Evolutionary conservation across 1,284 basidiomycete species (phyloP), one percentile per base, ranked within the genome.

Genomic region (Puccinia triticina): DNA sequence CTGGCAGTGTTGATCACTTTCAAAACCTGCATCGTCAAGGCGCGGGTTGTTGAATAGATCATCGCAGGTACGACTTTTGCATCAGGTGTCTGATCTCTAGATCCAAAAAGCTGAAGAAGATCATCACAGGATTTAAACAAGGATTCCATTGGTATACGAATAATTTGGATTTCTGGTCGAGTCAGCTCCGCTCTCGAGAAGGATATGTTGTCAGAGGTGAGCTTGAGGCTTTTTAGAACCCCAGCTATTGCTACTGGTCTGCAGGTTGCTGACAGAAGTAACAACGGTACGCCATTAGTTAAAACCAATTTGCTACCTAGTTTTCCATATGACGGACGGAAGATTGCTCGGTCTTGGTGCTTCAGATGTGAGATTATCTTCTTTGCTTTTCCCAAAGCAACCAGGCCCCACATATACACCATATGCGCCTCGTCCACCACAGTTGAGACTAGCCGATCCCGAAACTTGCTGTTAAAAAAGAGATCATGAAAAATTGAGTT

Each of bases 261-360:
- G 26, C 71, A 73, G 21, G 71, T 73, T 18, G 71, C 71, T 43
- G 71, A 48, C 14, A 73, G 18, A 2, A 50, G 43, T 4, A 73
- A n/a, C 12, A 73, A 4, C 5, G 71, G 46, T 32, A 34, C 29
- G 12, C 40, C 48, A 10, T n/a, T 16, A 8, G 21, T 72, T n/a
- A 21, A 14, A 18, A 57, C 8, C 11, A 67, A 18, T 23, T 23
- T 2, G 8, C 43, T 11, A 18, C 43, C 21, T 8, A 73, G 3
- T 23, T 55, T 32, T 73, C 71, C 71, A 34, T 73, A 73, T 18
- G 43, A 50, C 37, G 71, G 71, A 43, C 71, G 46, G 29, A 73
- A 73, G 29, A 53, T 34, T 14, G n/a, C 43, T 32, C 29, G 16
- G 40, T 73, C 71, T 34, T 50, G 43, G 16, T 53, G 50, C 32